phyloP scores from a whole-genome alignment of 495 filamentous ascomycete species.

The Neurospora sp. region DNA sequence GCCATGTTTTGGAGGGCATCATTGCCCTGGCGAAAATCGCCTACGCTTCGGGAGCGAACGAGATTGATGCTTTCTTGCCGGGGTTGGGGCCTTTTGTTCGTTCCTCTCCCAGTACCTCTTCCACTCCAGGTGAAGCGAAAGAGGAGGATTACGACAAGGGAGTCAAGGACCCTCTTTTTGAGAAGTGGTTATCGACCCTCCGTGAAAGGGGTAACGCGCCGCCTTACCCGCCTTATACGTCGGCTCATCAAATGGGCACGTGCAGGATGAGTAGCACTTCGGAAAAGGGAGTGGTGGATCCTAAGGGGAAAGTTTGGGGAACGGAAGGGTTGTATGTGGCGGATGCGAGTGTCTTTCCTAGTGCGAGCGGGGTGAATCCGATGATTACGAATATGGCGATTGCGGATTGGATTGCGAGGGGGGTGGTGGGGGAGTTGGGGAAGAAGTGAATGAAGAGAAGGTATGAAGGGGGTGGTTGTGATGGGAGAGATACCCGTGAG shows the following conservation, averaged over 20 bases:
- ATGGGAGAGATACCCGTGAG: background rate
- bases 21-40: slow-evolving; percentile 62
- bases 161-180: slow-evolving; percentile 36
- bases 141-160: slow-evolving; percentile 31
- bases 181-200: slow-evolving; percentile 56
- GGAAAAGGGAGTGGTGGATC: slow-evolving; percentile 61
- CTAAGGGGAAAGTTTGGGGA: slow-evolving; percentile 68
- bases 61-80: slow-evolving; percentile 55
- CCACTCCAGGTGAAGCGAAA: slow-evolving; percentile 5
- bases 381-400: slow-evolving; percentile 92
- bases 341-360: slow-evolving; percentile 85
- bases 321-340: slow-evolving; percentile 62
- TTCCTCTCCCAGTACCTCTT: slow-evolving; percentile 3
- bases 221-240: slow-evolving; percentile 36
- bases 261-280: slow-evolving; percentile 66
- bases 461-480: background rate
- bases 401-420: slow-evolving; percentile 50
- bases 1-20: slow-evolving; percentile 60
- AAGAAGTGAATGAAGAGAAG: background rate
- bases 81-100: slow-evolving; percentile 61
- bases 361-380: slow-evolving; percentile 87
- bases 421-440: slow-evolving; percentile 34
- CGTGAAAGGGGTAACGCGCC: slow-evolving; percentile 38
- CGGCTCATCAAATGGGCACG: slow-evolving; percentile 87
- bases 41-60: slow-evolving; percentile 64